These are phyloP conservation scores for Mycogone perniciosa DNA, from an alignment of 2,329 filamentous ascomycete species.

Conservation along the genomic window DNA sequence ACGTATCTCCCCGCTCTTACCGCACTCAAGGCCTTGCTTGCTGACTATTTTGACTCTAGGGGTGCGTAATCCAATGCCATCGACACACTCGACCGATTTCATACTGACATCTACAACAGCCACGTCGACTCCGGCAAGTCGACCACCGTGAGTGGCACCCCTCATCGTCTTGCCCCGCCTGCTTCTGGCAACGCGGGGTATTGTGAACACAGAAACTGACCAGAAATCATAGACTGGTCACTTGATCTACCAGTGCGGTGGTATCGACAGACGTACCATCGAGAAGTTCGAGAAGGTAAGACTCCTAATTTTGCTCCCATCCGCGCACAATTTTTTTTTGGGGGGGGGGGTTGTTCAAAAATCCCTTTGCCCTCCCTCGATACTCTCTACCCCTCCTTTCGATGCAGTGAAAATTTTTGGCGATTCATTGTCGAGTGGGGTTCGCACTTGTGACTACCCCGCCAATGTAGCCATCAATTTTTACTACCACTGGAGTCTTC, in stretches of 20 bases:
- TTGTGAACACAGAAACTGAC: conserved; percentile 15
- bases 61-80: conserved; percentile 19
- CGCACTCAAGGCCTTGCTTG: not conserved
- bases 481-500: not conserved
- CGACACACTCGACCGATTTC: conserved; percentile 25
- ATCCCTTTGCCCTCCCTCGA: not conserved
- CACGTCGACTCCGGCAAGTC: conserved; percentile 99
- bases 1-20: conserved; percentile 21
- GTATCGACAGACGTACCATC: conserved; percentile 99
- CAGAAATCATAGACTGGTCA: conserved; percentile 54
- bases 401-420: not conserved
- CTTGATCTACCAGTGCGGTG: conserved; percentile 99
- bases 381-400: not conserved
- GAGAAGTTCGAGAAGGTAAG: conserved; percentile 99
- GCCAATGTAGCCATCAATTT: not conserved
- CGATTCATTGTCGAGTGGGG: not conserved
- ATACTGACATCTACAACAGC: conserved; percentile 36
- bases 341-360: not conserved
- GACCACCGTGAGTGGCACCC: conserved; percentile 68
- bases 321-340: not conserved
- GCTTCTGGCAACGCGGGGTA: conserved; percentile 10
- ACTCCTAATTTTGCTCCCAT: conserved; percentile 14
- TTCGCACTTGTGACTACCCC: not conserved
- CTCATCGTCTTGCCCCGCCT: conserved; percentile 17
- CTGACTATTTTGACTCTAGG: conserved; percentile 19